Evolutionary conservation across 306 rosid genomes (phyloP).

Genomic region (Quillaja saponaria): DNA sequence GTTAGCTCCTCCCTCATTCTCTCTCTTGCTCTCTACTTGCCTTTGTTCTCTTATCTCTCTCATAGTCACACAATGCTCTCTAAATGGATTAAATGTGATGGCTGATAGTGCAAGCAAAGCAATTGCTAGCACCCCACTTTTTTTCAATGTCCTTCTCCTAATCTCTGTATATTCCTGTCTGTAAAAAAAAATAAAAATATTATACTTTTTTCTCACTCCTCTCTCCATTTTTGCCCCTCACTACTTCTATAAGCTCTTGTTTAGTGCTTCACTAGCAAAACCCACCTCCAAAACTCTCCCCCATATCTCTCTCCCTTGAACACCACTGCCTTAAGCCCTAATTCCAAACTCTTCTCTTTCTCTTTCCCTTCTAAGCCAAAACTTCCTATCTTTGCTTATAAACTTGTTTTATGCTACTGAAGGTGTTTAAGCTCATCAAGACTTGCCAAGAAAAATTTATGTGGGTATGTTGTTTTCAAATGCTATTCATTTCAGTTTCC

Average conservation of each 20-base stretch:
- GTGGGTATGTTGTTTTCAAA: conserved; percentile 18
- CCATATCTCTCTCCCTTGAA: conserved; percentile 5
- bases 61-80: conserved; percentile 63
- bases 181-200: no score
- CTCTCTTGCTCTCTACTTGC: conserved; percentile 20
- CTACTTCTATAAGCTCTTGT: conserved; percentile 52
- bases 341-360: conserved; percentile 19
- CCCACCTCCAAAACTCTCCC: conserved; percentile 29
- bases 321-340: conserved; percentile 7
- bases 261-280: conserved; percentile 55
- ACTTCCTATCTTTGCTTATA: conserved; percentile 20
- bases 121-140: conserved; percentile 41
- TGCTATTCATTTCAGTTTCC: neutral
- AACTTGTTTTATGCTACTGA: conserved; percentile 8
- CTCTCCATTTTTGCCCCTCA: conserved; percentile 19
- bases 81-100: conserved; percentile 65
- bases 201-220: conserved; percentile 20
- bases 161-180: conserved; percentile 41
- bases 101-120: conserved; percentile 82
- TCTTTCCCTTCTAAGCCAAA: conserved; percentile 27
- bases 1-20: conserved; percentile 3
- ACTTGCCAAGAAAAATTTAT: neutral
- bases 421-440: conserved; percentile 18
- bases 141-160: conserved; percentile 18
- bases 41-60: conserved; percentile 54